Conservation (phyloP, 2,329 filamentous ascomycete genomes). For the Talaromyces verruculosus region DNA sequence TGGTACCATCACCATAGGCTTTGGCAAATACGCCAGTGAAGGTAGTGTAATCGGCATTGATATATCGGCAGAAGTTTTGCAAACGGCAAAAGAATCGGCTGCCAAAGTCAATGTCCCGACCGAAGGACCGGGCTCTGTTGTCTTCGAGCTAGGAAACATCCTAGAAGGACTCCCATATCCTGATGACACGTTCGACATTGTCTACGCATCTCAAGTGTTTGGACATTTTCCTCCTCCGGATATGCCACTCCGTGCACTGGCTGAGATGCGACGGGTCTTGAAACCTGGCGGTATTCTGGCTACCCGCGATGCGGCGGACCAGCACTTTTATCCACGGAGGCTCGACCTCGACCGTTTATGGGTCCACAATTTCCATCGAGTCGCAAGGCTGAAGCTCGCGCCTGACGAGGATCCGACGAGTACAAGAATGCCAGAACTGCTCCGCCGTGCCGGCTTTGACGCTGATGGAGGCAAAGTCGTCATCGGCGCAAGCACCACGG, state of each 20-base stretch:
- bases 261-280: constrained; percentile 55
- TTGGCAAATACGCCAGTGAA: constrained; percentile 38
- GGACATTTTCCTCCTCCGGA: constrained; percentile 53
- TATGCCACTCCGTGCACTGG: constrained; percentile 49
- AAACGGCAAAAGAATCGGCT: constrained; percentile 29
- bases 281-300: constrained; percentile 57
- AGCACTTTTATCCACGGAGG: constrained; percentile 35
- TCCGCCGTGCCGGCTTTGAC: constrained; percentile 35
- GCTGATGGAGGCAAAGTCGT: constrained; percentile 27
- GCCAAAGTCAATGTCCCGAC: constrained; percentile 32
- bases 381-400: constrained; percentile 23
- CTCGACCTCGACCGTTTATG: constrained; percentile 34
- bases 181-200: constrained; percentile 57
- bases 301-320: constrained; percentile 40
- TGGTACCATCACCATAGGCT: constrained; percentile 43
- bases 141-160: constrained; percentile 43
- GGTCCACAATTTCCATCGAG: constrained; percentile 26
- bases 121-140: constrained; percentile 26
- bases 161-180: constrained; percentile 40
- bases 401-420: constrained; percentile 25
- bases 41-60: constrained; percentile 43
- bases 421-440: constrained; percentile 34
- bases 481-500: constrained; percentile 33
- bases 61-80: constrained; percentile 34
- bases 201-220: constrained; percentile 60